Conservation (phyloP, 768 basidiomycete species). For the Mycena maculata region DNA sequence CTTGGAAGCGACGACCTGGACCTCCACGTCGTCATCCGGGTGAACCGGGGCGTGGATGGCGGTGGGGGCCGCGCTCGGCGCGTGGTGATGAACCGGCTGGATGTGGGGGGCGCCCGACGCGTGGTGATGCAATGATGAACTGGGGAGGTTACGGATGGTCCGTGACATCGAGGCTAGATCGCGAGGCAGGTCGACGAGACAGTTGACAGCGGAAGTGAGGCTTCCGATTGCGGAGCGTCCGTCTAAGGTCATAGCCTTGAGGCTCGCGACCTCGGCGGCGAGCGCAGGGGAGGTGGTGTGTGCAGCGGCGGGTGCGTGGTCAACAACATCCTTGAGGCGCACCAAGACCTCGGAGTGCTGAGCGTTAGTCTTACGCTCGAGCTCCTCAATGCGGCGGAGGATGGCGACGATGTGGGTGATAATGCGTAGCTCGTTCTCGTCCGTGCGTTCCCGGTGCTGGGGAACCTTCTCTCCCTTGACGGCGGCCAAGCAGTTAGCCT, state of each 20-base stretch:
- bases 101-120: not conserved
- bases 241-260: not conserved
- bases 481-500: not conserved
- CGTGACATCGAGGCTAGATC: not conserved
- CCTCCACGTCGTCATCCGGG: too few relatives aligned
- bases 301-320: not conserved
- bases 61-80: too few relatives aligned
- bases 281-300: not conserved
- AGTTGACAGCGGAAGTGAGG: not conserved
- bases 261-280: not conserved
- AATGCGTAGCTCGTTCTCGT: slow-evolving; percentile 1
- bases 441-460: not conserved
- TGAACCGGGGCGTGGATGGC: too few relatives aligned
- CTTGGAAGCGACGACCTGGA: too few relatives aligned
- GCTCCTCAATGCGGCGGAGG: not conserved
- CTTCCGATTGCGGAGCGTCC: not conserved
- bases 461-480: not conserved
- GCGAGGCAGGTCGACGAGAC: not conserved
- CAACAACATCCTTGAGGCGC: not conserved
- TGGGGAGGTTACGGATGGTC: not conserved
- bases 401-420: not conserved
- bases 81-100: not conserved
- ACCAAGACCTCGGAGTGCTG: not conserved
- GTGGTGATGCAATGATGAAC: not conserved
- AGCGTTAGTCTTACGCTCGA: not conserved